Evolutionary conservation across 371 early-diverging fungal species (phyloP), one percentile per base, ranked within the genome.

Genomic region (Lichtheimia hyalospora): DNA sequence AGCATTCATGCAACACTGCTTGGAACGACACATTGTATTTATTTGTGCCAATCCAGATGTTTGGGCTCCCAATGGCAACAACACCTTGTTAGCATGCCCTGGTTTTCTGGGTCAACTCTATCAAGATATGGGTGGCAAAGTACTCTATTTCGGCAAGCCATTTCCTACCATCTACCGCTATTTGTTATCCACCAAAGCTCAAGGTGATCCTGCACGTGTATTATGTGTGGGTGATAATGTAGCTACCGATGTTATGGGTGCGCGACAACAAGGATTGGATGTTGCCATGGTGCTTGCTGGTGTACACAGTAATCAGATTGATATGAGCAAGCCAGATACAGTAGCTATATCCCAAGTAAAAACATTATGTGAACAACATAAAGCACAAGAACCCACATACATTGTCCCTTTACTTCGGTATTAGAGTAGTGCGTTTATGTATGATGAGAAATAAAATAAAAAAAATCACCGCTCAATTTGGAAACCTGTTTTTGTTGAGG

Each of bases 221-320:
- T 20, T 79, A 13, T 79, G 76, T 49, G 62, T 79, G 12, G 79
- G 79, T 14, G 79, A 79, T 46, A 75, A 75, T 54, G 24, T 79
- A 3, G 67, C 71, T 5, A 79, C 79, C 0, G 79, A 79, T 57
- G 63, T 79, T 0, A 48, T 62, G n/a, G 79, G 79, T 6, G 79
- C 79, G 1, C 59, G 61, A 5, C 57, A 68, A 23, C 67, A 67
- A 3, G 74, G 71, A 5, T 52, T 74, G 18, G 79, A 79, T 57
- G 71, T 74, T 1, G 69, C 75, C 57, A 58, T 82, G 71, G 67
- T 84, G 3, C 54, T 78, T 10, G 83, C 79, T 14, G 85, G 83
- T 34, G 79, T 84, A 0, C 85, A 84, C 58, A 60, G 16, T 15
- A 12, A 27, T 27, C 23, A 61, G 16, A 20, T 52, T 13, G 28